Percentiles rank a stretch among this genome's conserved stretches.
These are phyloP conservation scores for Bocquillonia castaneifolia DNA, from an alignment of 441 rosid species.

Conservation along the genomic window DNA sequence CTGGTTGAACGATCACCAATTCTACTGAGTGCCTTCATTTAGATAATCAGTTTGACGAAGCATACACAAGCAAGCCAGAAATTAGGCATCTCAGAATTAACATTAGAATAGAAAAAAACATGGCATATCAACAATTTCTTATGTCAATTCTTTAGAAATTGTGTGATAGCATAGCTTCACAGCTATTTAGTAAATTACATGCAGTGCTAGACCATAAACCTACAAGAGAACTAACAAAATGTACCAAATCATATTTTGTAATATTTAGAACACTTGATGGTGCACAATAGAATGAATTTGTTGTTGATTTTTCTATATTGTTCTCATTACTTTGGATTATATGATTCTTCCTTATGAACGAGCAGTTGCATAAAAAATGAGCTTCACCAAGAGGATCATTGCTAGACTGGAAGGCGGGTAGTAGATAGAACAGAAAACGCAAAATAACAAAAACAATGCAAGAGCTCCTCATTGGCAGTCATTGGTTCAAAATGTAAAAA, in stretches of 20 bases:
- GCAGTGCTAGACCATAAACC: background rate
- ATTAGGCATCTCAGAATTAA: background rate
- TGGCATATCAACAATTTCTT: background rate
- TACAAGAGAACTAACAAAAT: background rate
- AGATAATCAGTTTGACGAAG: constrained; percentile 29
- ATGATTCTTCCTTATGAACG: background rate
- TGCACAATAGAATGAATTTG: background rate
- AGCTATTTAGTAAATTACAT: background rate
- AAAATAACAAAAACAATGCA: background rate
- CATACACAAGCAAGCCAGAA: background rate
- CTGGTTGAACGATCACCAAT: constrained; percentile 82
- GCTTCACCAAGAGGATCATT: background rate
- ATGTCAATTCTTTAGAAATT: background rate
- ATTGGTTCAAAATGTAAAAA: background rate
- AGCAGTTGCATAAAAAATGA: background rate
- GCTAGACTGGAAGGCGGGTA: background rate
- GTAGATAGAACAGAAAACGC: background rate
- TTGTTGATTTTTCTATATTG: background rate
- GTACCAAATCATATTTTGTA: background rate
- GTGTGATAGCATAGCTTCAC: background rate
- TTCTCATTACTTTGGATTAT: too few relatives aligned
- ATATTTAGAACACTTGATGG: too few relatives aligned
- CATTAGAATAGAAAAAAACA: background rate
- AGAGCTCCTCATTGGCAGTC: too few relatives aligned
- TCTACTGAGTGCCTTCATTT: constrained; percentile 40